Conservation (phyloP, 495 filamentous ascomycete species). For the Podospora pseudopauciseta region DNA sequence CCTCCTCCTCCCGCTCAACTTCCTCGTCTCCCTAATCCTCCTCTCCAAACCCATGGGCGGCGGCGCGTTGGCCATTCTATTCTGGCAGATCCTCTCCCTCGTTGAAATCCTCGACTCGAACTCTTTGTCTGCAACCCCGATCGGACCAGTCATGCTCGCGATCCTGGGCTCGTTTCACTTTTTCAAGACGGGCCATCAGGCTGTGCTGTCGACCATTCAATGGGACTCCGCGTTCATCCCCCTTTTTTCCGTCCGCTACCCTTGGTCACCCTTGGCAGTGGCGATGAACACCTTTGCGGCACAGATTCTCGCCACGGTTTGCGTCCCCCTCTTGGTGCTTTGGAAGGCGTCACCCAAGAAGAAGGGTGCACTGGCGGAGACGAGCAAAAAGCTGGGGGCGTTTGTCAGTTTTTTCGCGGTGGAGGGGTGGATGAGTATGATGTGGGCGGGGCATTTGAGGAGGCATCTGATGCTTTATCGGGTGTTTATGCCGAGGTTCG, state of each 20-base stretch:
- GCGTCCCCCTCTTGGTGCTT: conserved; percentile 75
- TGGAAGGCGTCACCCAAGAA: conserved; percentile 72
- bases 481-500: conserved; percentile 88
- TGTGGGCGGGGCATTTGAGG: conserved; percentile 81
- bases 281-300: conserved; percentile 83
- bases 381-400: conserved; percentile 64
- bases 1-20: conserved; percentile 75
- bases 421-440: conserved; percentile 75
- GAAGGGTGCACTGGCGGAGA: conserved; percentile 60
- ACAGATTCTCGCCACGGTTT: conserved; percentile 74
- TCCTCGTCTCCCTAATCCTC: conserved; percentile 69
- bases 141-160: conserved; percentile 81
- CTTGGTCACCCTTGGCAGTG: conserved; percentile 80
- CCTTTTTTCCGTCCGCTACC: conserved; percentile 75
- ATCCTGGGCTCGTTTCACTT: conserved; percentile 87
- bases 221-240: conserved; percentile 98
- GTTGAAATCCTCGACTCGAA: conserved; percentile 85
- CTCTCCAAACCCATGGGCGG: conserved; percentile 94
- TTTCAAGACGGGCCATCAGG: conserved; percentile 98
- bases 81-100: conserved; percentile 82
- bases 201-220: conserved; percentile 80
- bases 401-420: conserved; percentile 78
- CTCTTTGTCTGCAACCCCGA: conserved; percentile 58
- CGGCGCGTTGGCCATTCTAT: conserved; percentile 70
- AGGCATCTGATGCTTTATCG: conserved; percentile 95